These are phyloP conservation scores for Solanum medicagineum DNA, from an alignment of 257 asterid genomes.

Conservation along the genomic window DNA sequence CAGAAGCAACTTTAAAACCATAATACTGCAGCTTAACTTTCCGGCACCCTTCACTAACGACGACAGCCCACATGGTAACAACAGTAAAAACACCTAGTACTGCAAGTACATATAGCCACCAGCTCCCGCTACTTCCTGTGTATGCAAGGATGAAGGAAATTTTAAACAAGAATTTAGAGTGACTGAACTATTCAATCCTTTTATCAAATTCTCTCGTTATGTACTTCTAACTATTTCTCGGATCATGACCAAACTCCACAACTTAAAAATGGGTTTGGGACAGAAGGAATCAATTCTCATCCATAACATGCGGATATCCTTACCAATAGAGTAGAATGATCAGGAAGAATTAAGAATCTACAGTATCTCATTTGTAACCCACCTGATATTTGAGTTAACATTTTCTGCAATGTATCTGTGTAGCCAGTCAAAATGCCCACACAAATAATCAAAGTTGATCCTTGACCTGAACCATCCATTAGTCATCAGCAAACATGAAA, in stretches of 20 bases:
- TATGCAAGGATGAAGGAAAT: not conserved
- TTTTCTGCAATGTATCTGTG: constrained; percentile 84
- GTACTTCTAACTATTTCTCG: not conserved
- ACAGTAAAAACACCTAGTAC: constrained; percentile 67
- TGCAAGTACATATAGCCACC: constrained; percentile 71
- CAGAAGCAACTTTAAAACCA: constrained; percentile 93
- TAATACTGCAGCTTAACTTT: constrained; percentile 91
- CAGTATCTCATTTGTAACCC: constrained; percentile 5
- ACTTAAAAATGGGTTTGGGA: not conserved
- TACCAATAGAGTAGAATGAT: not conserved
- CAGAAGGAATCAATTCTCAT: not conserved
- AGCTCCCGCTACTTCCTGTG: constrained; percentile 77
- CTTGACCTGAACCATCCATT: constrained; percentile 66
- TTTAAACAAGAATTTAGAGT: not conserved
- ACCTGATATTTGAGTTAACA: constrained; percentile 84
- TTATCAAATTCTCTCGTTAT: not conserved
- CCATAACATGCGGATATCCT: not conserved
- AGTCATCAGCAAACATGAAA: constrained; percentile 8
- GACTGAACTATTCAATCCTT: not conserved
- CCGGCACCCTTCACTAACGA: constrained; percentile 95
- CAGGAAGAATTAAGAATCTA: not conserved
- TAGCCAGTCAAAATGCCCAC: constrained; percentile 95
- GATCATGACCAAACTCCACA: not conserved
- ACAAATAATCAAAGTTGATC: constrained; percentile 84
- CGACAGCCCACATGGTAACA: constrained; percentile 94